Percentiles rank a stretch among this genome's conserved stretches.
Conservation (phyloP, 2,329 filamentous ascomycete species). For the Neonectria magnoliae region DNA sequence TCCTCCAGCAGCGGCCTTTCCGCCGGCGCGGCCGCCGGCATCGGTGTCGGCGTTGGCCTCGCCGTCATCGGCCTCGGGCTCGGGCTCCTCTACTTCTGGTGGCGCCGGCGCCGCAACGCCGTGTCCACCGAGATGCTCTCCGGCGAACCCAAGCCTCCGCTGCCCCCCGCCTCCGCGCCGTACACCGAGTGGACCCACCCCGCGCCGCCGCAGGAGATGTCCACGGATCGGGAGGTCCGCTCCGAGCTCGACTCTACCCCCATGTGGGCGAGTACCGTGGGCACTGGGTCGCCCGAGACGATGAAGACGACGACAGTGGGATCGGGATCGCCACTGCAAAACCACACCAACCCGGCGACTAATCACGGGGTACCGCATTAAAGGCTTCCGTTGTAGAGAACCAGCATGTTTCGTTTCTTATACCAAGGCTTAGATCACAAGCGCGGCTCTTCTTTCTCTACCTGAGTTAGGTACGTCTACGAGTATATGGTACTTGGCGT, state of each 20-base stretch:
- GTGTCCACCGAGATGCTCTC: background rate
- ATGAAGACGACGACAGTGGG: background rate
- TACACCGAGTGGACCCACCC: background rate
- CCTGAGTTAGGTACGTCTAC: too few species aligned
- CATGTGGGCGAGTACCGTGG: conserved; percentile 6
- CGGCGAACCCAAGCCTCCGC: conserved; percentile 5
- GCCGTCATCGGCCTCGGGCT: conserved; percentile 39
- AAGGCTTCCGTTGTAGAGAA: background rate
- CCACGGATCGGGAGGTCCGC: background rate
- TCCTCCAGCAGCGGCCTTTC: conserved; percentile 36
- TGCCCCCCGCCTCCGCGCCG: background rate
- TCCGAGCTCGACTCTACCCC: conserved; percentile 19
- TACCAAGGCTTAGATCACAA: background rate
- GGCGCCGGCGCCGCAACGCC: conserved; percentile 25
- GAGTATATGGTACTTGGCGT: background rate
- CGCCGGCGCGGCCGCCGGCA: conserved; percentile 44
- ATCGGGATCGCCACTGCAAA: background rate
- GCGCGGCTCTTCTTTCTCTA: background rate
- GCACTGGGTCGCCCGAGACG: conserved; percentile 3
- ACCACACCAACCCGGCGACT: background rate
- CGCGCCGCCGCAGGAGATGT: conserved; percentile 19
- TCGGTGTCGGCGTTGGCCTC: conserved; percentile 44
- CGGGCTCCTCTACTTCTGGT: conserved; percentile 43
- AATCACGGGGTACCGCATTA: background rate
- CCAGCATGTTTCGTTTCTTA: background rate